A percentile compares a stretch with the other conserved stretches of the same genome.
These are phyloP conservation scores for Pseudocercospora crystallina DNA, from an alignment of 2,329 filamentous ascomycete species.

Conservation along the genomic window DNA sequence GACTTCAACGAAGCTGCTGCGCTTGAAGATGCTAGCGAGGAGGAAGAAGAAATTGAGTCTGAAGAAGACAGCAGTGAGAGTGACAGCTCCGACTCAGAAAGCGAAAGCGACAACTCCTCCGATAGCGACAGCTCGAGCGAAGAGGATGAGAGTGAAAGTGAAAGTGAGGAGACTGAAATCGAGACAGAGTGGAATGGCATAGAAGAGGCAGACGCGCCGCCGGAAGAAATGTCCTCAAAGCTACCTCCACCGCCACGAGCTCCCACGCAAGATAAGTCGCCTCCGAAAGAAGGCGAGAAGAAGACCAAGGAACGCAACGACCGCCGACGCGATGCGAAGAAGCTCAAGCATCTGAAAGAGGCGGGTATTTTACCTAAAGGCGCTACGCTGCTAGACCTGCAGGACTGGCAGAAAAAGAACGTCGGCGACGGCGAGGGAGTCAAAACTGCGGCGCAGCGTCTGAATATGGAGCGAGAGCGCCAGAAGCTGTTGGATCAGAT, in stretches of 20 bases:
- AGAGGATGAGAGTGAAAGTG: slow-evolving; percentile 18
- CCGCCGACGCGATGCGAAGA: slow-evolving; percentile 51
- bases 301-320: slow-evolving; percentile 57
- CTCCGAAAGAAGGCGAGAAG: slow-evolving; percentile 42
- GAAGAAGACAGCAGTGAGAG: slow-evolving; percentile 1
- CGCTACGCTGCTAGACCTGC: slow-evolving; percentile 53
- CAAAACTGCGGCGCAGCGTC: not conserved
- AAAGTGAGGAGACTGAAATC: slow-evolving; percentile 13
- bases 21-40: slow-evolving; percentile 21
- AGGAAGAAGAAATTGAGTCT: slow-evolving; percentile 22
- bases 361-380: slow-evolving; percentile 52
- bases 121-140: slow-evolving; percentile 19
- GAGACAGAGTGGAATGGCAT: slow-evolving; percentile 22
- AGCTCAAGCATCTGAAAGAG: slow-evolving; percentile 54
- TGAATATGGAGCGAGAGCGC: slow-evolving; percentile 12
- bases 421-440: not conserved
- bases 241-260: slow-evolving; percentile 1
- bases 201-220: slow-evolving; percentile 1
- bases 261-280: not conserved
- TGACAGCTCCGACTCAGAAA: slow-evolving; percentile 9
- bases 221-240: not conserved
- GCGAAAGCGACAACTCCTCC: slow-evolving; percentile 17
- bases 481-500: slow-evolving; percentile 19
- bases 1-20: slow-evolving; percentile 21
- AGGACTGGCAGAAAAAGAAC: slow-evolving; percentile 21